Conservation (phyloP, 2,329 filamentous ascomycete species). For the Diaporthe australafricana region DNA sequence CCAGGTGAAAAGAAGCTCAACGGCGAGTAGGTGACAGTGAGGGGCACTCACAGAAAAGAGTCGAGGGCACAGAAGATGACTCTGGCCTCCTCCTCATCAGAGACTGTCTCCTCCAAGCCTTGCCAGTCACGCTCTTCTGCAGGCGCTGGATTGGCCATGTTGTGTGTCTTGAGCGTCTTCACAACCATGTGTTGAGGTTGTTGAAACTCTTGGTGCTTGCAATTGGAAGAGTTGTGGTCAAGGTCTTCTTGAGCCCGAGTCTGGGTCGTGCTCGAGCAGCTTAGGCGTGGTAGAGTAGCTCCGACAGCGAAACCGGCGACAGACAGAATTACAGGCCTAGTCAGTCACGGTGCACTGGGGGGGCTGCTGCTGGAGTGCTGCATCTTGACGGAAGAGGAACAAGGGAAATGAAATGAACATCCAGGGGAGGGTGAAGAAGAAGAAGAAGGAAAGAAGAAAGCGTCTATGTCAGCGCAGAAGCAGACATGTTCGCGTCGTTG, state of each 20-base stretch:
- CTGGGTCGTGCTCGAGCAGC: neutral
- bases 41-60: constrained; percentile 81
- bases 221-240: neutral
- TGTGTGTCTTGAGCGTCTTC: constrained; percentile 12
- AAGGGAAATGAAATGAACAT: neutral
- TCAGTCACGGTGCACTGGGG: constrained; percentile 24
- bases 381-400: constrained; percentile 12
- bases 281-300: constrained; percentile 9
- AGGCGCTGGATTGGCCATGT: constrained; percentile 23
- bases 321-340: neutral
- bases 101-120: constrained; percentile 72
- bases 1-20: neutral
- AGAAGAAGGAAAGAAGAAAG: neutral
- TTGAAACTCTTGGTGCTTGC: neutral
- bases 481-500: constrained; percentile 17
- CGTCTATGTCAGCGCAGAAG: constrained; percentile 12
- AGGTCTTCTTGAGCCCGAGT: neutral
- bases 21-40: constrained; percentile 7
- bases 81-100: constrained; percentile 82
- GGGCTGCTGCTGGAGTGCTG: neutral
- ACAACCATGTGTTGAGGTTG: constrained; percentile 15
- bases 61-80: constrained; percentile 87
- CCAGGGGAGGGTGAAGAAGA: neutral
- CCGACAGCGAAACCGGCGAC: constrained; percentile 8
- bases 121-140: constrained; percentile 62